Conservation (phyloP, 441 rosid genomes). For the Eugenia klotzschiana region DNA sequence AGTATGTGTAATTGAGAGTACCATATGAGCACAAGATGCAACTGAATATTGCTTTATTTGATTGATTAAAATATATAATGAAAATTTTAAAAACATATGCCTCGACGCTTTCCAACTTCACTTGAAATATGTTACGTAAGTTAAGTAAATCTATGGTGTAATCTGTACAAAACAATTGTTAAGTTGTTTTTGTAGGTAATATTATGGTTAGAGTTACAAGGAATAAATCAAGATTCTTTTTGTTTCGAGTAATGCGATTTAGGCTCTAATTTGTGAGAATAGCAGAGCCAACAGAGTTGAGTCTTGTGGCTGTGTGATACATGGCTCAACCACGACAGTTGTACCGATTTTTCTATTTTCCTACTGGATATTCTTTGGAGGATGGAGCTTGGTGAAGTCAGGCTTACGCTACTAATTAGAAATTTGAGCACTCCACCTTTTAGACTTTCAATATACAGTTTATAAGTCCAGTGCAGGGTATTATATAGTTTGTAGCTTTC, state of each 20-base stretch:
- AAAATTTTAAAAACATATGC: neutral
- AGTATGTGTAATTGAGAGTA: neutral
- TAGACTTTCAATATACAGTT: neutral
- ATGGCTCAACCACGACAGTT: neutral
- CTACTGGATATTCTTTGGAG: neutral
- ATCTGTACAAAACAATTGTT: neutral
- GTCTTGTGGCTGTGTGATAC: neutral
- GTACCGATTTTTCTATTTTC: neutral
- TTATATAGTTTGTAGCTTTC: neutral
- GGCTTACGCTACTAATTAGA: neutral
- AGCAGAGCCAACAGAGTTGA: neutral
- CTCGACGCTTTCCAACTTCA: neutral
- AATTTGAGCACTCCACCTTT: neutral
- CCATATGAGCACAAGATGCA: neutral
- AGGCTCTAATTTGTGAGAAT: neutral
- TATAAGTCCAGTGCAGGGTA: neutral
- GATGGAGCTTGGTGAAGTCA: neutral
- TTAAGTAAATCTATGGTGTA: neutral
- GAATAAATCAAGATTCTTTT: neutral
- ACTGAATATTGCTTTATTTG: neutral
- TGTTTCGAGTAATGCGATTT: neutral
- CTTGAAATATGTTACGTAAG: neutral
- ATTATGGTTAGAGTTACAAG: neutral
- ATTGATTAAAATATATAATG: neutral
- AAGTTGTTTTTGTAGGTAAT: neutral